Base-by-base conservation (phyloP, 2,329 filamentous ascomycete genomes). In the Colletotrichum sp. region DNA sequence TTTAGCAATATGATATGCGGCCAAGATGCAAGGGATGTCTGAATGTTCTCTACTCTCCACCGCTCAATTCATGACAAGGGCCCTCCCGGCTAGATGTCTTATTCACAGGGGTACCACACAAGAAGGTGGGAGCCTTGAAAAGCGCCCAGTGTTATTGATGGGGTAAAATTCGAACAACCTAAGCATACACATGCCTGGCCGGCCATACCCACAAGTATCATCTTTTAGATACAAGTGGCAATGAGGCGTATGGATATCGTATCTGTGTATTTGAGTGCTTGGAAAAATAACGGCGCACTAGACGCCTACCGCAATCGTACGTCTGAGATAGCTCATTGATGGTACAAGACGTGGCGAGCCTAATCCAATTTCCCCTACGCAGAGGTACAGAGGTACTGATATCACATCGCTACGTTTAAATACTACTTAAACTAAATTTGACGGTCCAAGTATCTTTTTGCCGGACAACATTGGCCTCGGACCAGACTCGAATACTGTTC, bases 251-350 rank as follows among this genome's bases (percentile, higher is more conserved):
- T 34, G 32, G 13, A 34, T 13, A 34, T 34, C 32, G 6, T 6
- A 34, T 34, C 16, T 36, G 34, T 36, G 34, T 16, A 6, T 36
- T 4, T 7, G 13, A 16, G 34, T 36, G 6, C 34, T 36, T 36
- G 34, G 13, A 36, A 6, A 36, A 36, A 7, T 8, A 36, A 15
- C 3, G 15, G 34, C 34, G 13, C 4, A 5, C 9, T 12, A n/a
- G 18, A 49, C 7, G 18, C 39, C 36, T 4, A 9, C 7, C 39
- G 39, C 39, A n/a, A 7, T n/a, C 4, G 39, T 49, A 10, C 7
- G 0, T n/a, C 18, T 12, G 9, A 4, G 18, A 49, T 9, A 44
- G 8, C 16, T 44, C 3, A 0, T 44, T n/a, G 0, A 44, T 9
- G 16, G 36, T 18, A 44, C 36, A 44, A 44, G 16, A 44, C 0